phyloP scores from a whole-genome alignment of 2,329 filamentous ascomycete genomes.

The Colletotrichum cereale region DNA sequence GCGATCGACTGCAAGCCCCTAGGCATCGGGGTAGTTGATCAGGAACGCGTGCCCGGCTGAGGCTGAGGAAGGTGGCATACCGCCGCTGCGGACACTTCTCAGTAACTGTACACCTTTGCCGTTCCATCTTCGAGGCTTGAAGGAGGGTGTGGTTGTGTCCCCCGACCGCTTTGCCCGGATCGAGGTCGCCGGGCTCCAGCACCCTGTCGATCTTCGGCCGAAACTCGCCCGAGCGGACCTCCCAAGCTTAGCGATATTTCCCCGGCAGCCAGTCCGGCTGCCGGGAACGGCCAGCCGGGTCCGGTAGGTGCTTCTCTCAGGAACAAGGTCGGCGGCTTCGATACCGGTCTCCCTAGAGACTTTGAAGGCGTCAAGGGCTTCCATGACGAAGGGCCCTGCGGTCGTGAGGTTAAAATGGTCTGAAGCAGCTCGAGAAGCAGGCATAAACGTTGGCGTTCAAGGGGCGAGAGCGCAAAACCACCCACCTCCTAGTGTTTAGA shows the following conservation, averaged over 20 bases:
- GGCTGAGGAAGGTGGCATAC: constrained; percentile 57
- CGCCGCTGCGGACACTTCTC: no score
- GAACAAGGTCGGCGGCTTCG: constrained; percentile 60
- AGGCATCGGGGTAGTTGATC: constrained; percentile 60
- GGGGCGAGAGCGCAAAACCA: neutral
- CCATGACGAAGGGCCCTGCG: constrained; percentile 59
- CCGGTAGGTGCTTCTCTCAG: constrained; percentile 58
- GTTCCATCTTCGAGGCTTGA: neutral
- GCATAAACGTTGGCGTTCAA: neutral
- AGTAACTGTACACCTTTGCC: neutral
- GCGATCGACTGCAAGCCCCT: constrained; percentile 56
- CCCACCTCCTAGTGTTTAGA: constrained; percentile 46
- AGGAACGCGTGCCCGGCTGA: constrained; percentile 59
- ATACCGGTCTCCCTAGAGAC: constrained; percentile 59
- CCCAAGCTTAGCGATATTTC: constrained; percentile 54
- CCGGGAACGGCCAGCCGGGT: constrained; percentile 58
- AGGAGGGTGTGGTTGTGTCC: no score
- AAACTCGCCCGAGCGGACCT: constrained; percentile 57
- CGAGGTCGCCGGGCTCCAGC: constrained; percentile 52
- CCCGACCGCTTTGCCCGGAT: constrained; percentile 41
- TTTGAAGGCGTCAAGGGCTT: constrained; percentile 62
- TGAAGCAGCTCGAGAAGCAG: no score
- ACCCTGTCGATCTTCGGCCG: constrained; percentile 59
- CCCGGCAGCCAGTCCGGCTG: constrained; percentile 57
- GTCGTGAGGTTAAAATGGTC: constrained; percentile 40